phyloP scores from a whole-genome alignment of 345 rosid species.

The Angophora floribunda region DNA sequence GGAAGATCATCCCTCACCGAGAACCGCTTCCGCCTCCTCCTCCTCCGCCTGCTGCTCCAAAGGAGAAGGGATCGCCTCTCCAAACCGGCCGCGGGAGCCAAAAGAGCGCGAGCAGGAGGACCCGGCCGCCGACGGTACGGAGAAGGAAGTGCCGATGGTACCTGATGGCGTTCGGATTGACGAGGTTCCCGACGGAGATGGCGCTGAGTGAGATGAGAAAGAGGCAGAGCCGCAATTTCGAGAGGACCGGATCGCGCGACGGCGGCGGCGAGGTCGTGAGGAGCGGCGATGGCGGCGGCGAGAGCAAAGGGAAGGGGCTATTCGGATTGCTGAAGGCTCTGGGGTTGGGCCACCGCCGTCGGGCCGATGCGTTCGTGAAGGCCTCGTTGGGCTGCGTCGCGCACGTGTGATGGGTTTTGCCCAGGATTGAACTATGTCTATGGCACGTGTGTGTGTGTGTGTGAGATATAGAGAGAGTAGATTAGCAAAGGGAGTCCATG shows the following conservation, averaged over 20 bases:
- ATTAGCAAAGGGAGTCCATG: neutral
- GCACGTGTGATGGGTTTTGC: neutral
- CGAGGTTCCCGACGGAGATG: constrained; percentile 34
- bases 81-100: neutral
- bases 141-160: constrained; percentile 35
- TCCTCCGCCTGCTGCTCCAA: too few species aligned
- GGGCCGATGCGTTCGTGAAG: neutral
- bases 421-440: neutral
- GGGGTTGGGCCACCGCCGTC: neutral
- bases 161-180: constrained; percentile 30
- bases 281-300: constrained; percentile 10
- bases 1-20: neutral
- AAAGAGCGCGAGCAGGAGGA: neutral
- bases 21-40: neutral
- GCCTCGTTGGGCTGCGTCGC: neutral
- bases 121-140: neutral
- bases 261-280: neutral
- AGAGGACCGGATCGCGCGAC: neutral
- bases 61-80: neutral
- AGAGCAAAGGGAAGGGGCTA: neutral
- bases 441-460: neutral
- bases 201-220: constrained; percentile 31
- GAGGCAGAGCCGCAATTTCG: constrained; percentile 20
- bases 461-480: neutral
- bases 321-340: constrained; percentile 1